These are phyloP conservation scores for Letharia lupina DNA, from an alignment of 495 filamentous ascomycete genomes.

Conservation along the genomic window DNA sequence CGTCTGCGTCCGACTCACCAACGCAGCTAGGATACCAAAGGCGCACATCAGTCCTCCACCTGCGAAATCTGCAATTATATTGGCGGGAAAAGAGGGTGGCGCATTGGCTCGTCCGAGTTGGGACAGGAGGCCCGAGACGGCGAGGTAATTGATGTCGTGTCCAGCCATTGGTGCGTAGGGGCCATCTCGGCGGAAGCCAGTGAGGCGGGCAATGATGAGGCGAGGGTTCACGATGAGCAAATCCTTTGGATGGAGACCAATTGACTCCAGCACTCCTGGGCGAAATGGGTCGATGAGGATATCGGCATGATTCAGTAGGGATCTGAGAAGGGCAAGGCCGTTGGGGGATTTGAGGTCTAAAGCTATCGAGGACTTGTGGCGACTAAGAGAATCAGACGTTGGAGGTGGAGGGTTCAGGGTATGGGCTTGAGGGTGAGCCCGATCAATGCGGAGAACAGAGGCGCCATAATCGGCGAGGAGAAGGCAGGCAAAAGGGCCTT, in stretches of 20 bases:
- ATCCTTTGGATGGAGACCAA: conserved; percentile 61
- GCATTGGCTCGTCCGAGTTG: conserved; percentile 62
- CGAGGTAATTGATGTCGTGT: conserved; percentile 97
- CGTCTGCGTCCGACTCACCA: conserved; percentile 36
- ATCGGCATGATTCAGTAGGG: conserved; percentile 55
- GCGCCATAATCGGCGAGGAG: conserved; percentile 86
- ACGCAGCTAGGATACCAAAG: conserved; percentile 40
- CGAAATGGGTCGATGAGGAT: conserved; percentile 89
- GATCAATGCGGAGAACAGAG: conserved; percentile 79
- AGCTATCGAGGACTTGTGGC: conserved; percentile 68
- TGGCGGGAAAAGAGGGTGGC: conserved; percentile 69
- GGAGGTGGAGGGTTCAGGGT: conserved; percentile 30
- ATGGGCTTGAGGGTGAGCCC: conserved; percentile 37
- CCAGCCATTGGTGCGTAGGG: conserved; percentile 82
- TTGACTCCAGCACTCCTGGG: conserved; percentile 78
- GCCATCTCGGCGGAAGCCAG: conserved; percentile 81
- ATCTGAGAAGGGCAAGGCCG: conserved; percentile 56
- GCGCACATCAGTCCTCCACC: conserved; percentile 76
- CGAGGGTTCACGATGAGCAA: conserved; percentile 62
- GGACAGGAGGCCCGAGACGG: conserved; percentile 70
- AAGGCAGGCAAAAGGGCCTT: conserved; percentile 81
- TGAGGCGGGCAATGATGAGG: conserved; percentile 75
- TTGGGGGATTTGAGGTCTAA: conserved; percentile 63
- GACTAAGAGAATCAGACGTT: conserved; percentile 61
- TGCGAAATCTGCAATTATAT: conserved; percentile 84